These are phyloP conservation scores for Neofusicoccum laricinum DNA, from an alignment of 2,329 filamentous ascomycete genomes.

Conservation along the genomic window DNA sequence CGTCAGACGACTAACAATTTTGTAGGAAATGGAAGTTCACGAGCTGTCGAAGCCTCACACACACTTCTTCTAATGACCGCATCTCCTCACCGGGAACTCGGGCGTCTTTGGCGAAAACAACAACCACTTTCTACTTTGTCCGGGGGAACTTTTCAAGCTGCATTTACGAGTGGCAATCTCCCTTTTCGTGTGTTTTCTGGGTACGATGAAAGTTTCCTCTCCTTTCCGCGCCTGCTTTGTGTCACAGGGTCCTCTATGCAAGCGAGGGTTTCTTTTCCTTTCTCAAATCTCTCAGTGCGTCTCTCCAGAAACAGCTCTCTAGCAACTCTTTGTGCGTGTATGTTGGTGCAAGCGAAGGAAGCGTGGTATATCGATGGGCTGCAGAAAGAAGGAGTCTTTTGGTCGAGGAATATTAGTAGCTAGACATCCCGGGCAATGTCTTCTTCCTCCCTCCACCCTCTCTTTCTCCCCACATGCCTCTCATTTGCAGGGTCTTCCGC, in stretches of 20 bases:
- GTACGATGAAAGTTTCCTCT: slow-evolving; percentile 27
- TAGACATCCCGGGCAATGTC: slow-evolving; percentile 13
- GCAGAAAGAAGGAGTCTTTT: not conserved
- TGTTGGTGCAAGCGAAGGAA: slow-evolving; percentile 15
- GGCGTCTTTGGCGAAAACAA: slow-evolving; percentile 40
- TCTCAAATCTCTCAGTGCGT: slow-evolving; percentile 5
- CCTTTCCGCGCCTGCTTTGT: slow-evolving; percentile 5
- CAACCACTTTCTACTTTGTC: slow-evolving; percentile 21
- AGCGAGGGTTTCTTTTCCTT: slow-evolving; percentile 10
- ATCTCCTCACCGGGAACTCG: slow-evolving; percentile 37
- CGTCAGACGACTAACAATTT: slow-evolving; percentile 37
- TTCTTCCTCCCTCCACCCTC: slow-evolving; percentile 1
- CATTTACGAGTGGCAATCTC: slow-evolving; percentile 40
- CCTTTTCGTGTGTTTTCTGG: slow-evolving; percentile 39
- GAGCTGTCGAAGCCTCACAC: slow-evolving; percentile 99
- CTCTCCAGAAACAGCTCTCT: slow-evolving; percentile 13
- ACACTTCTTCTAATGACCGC: slow-evolving; percentile 86
- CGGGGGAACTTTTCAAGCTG: slow-evolving; percentile 32
- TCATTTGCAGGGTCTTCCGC: slow-evolving; percentile 8
- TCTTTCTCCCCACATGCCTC: slow-evolving; percentile 13
- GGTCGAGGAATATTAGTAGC: not conserved
- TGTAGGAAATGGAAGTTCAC: slow-evolving; percentile 98
- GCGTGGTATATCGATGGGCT: not conserved
- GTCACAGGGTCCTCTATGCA: slow-evolving; percentile 12
- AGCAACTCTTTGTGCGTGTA: slow-evolving; percentile 14